A percentile compares a stretch with the other conserved stretches of the same genome.
Evolutionary conservation across 2,329 filamentous ascomycete species (phyloP).

Genomic region (Fusarium sp.): DNA sequence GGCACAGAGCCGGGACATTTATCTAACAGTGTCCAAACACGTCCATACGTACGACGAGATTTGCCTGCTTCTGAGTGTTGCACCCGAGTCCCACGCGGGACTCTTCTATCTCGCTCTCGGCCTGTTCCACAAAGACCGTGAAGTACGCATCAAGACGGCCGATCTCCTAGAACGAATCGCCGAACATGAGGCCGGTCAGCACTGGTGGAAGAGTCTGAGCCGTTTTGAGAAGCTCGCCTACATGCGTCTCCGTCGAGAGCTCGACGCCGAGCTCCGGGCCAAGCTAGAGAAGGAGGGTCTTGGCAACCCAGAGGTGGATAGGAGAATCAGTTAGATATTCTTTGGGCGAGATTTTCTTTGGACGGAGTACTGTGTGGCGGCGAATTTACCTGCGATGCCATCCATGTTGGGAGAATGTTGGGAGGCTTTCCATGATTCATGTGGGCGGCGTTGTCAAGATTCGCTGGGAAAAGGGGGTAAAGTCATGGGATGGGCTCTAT

Average conservation of each 20-base stretch:
- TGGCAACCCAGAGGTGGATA: constrained; percentile 54
- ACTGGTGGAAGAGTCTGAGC: constrained; percentile 91
- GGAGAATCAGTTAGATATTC: constrained; percentile 60
- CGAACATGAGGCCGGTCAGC: constrained; percentile 88
- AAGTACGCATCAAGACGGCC: constrained; percentile 82
- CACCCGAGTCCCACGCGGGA: constrained; percentile 87
- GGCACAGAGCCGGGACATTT: constrained; percentile 84
- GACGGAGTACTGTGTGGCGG: constrained; percentile 23
- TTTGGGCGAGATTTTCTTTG: constrained; percentile 18
- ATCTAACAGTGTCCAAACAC: constrained; percentile 80
- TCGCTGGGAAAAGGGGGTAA: constrained; percentile 15
- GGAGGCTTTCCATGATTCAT: constrained; percentile 36
- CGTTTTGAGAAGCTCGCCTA: constrained; percentile 91
- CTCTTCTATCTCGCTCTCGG: constrained; percentile 93
- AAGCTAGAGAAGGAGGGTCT: constrained; percentile 60
- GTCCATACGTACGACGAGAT: constrained; percentile 87
- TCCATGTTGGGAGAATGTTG: constrained; percentile 17
- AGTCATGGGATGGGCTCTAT: constrained; percentile 12
- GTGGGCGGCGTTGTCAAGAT: constrained; percentile 43
- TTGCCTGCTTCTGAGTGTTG: constrained; percentile 83
- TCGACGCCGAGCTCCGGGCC: constrained; percentile 63
- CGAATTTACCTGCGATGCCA: constrained; percentile 36
- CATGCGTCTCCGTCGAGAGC: constrained; percentile 79
- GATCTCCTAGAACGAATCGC: constrained; percentile 85
- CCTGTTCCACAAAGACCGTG: constrained; percentile 87